These are phyloP conservation scores for Trichoderma oligosporum DNA, from an alignment of 2,329 filamentous ascomycete genomes.

Conservation along the genomic window DNA sequence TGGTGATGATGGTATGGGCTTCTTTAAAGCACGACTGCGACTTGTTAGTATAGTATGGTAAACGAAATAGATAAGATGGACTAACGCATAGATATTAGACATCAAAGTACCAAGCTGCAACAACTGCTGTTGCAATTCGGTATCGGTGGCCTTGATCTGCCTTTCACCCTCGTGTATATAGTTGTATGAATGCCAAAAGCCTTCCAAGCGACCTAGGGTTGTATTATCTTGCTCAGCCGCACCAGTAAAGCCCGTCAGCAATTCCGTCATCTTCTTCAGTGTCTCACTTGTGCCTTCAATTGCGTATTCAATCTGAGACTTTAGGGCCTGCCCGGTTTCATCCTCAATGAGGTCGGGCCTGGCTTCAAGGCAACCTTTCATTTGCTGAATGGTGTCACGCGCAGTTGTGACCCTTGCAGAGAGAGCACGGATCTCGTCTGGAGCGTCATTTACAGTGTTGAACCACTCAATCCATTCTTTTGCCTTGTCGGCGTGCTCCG, in stretches of 20 bases:
- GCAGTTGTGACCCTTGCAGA: constrained; percentile 29
- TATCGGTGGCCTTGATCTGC: constrained; percentile 32
- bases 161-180: constrained; percentile 33
- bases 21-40: constrained; percentile 30
- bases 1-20: constrained; percentile 25
- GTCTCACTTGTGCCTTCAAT: constrained; percentile 28
- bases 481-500: constrained; percentile 31
- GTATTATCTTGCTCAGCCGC: constrained; percentile 23
- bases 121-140: constrained; percentile 30
- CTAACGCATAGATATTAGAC: constrained; percentile 35
- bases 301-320: constrained; percentile 30
- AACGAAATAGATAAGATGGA: background rate
- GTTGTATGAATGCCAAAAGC: constrained; percentile 34
- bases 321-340: constrained; percentile 28
- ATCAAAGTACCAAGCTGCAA: constrained; percentile 29
- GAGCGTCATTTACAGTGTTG: constrained; percentile 31
- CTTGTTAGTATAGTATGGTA: background rate
- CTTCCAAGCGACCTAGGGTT: constrained; percentile 25
- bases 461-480: constrained; percentile 36
- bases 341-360: constrained; percentile 33
- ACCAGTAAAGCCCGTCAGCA: constrained; percentile 30
- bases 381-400: constrained; percentile 32
- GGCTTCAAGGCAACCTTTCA: constrained; percentile 28
- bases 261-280: constrained; percentile 30
- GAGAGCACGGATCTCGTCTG: constrained; percentile 30